These are phyloP conservation scores for Leccinum pachyderme DNA, from an alignment of 1,284 basidiomycete genomes.

Conservation along the genomic window DNA sequence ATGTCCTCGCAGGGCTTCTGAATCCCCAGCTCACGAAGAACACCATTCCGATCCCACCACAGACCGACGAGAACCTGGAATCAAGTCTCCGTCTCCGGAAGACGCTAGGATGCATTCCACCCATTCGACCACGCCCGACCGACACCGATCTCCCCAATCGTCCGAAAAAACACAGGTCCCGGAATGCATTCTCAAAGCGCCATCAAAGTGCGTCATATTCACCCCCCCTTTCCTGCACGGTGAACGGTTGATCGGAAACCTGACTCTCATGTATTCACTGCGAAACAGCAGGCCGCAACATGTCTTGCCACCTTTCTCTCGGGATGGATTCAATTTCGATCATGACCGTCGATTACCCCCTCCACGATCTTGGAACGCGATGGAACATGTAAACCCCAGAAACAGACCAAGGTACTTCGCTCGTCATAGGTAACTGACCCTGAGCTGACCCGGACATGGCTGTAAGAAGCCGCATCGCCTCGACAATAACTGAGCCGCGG, in stretches of 20 bases:
- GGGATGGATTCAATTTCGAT: slow-evolving; percentile 35
- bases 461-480: slow-evolving; percentile 25
- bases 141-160: slow-evolving; percentile 19
- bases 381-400: slow-evolving; percentile 23
- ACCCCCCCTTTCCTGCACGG: slow-evolving; percentile 6
- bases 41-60: slow-evolving; percentile 13
- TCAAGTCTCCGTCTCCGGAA: slow-evolving; percentile 25
- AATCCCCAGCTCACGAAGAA: slow-evolving; percentile 28
- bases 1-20: slow-evolving; percentile 29
- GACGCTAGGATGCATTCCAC: slow-evolving; percentile 18
- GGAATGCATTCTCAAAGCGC: slow-evolving; percentile 23
- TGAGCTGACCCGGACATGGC: slow-evolving; percentile 20
- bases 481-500: slow-evolving; percentile 20
- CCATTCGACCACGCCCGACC: slow-evolving; percentile 19
- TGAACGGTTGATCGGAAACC: slow-evolving; percentile 28
- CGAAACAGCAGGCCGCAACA: slow-evolving; percentile 34
- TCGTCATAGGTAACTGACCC: slow-evolving; percentile 5
- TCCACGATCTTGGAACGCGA: slow-evolving; percentile 32
- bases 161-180: slow-evolving; percentile 19
- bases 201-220: slow-evolving; percentile 27
- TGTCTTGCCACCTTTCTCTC: slow-evolving; percentile 34
- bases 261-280: slow-evolving; percentile 19
- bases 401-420: slow-evolving; percentile 28
- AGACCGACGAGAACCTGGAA: slow-evolving; percentile 13
- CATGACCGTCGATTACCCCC: slow-evolving; percentile 35